Percentiles rank a stretch among this genome's conserved stretches.
Evolutionary conservation across 805 yeast genomes (phyloP).

Genomic region (Metschnikowia corniflorae): DNA sequence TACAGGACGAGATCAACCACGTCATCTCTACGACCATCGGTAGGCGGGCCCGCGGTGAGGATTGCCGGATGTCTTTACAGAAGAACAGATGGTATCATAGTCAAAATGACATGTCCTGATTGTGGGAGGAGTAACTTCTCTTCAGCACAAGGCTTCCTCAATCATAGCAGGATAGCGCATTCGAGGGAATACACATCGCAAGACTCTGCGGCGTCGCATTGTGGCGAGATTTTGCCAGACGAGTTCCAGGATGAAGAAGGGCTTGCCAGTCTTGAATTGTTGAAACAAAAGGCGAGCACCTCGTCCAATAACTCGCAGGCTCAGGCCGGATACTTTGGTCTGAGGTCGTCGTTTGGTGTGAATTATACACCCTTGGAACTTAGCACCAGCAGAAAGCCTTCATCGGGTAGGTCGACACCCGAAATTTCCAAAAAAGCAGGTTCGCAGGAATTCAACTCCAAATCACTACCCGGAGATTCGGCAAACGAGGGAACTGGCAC

Average conservation of each 20-base stretch:
- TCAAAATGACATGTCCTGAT: slow-evolving; percentile 62
- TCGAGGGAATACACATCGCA: slow-evolving; percentile 66
- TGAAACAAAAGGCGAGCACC: slow-evolving; percentile 37
- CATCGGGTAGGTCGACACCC: background rate
- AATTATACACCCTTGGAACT: background rate
- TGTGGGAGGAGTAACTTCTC: slow-evolving; percentile 70
- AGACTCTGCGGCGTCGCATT: slow-evolving; percentile 67
- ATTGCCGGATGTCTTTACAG: slow-evolving; percentile 52
- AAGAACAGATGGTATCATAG: slow-evolving; percentile 68
- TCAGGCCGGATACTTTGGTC: slow-evolving; percentile 32
- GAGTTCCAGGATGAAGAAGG: slow-evolving; percentile 59
- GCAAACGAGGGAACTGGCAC: slow-evolving; percentile 7
- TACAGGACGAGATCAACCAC: slow-evolving; percentile 51
- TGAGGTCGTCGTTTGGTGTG: slow-evolving; percentile 13
- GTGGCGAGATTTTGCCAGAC: slow-evolving; percentile 55
- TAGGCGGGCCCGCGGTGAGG: slow-evolving; percentile 17
- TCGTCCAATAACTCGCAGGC: slow-evolving; percentile 41
- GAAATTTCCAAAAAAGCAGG: background rate
- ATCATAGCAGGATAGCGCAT: slow-evolving; percentile 74
- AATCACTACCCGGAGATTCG: slow-evolving; percentile 1
- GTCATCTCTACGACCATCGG: slow-evolving; percentile 50
- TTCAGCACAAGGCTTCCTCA: slow-evolving; percentile 76
- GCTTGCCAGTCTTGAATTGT: slow-evolving; percentile 29
- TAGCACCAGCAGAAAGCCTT: background rate
- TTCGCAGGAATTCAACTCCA: background rate